Evolutionary conservation across 148 eudicot species (phyloP).

Genomic region (Rhododendron vialii): DNA sequence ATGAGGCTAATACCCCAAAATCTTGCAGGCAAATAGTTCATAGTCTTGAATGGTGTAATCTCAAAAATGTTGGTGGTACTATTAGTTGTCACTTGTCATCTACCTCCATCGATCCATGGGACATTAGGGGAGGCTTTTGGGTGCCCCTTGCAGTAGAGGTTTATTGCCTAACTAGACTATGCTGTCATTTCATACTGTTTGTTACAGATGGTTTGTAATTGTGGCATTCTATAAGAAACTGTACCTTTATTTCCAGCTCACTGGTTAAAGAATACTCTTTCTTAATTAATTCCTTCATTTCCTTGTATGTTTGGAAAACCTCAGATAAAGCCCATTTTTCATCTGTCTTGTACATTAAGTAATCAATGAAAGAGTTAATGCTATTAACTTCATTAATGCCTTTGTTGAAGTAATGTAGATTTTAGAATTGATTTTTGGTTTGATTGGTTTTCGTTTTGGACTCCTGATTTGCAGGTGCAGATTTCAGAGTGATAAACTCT

Average conservation of each 20-base stretch:
- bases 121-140: not conserved
- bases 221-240: not conserved
- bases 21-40: not conserved
- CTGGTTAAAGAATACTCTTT: not conserved
- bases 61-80: not conserved
- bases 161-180: not conserved
- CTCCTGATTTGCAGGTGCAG: constrained; percentile 3
- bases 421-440: not conserved
- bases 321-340: not conserved
- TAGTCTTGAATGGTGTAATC: not conserved
- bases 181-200: not conserved
- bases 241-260: not conserved
- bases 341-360: not conserved
- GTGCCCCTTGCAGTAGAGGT: not conserved
- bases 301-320: not conserved
- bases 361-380: not conserved
- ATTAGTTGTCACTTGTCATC: not conserved
- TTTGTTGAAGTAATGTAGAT: too few species aligned
- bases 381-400: not conserved
- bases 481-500: not conserved
- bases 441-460: not conserved
- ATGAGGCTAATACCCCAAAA: not conserved
- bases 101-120: not conserved
- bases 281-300: not conserved
- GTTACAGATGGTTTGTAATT: not conserved